Percentiles rank a stretch among this genome's conserved stretches.
Evolutionary conservation across 2,329 filamentous ascomycete species (phyloP).

Genomic region (Calycina marina): DNA sequence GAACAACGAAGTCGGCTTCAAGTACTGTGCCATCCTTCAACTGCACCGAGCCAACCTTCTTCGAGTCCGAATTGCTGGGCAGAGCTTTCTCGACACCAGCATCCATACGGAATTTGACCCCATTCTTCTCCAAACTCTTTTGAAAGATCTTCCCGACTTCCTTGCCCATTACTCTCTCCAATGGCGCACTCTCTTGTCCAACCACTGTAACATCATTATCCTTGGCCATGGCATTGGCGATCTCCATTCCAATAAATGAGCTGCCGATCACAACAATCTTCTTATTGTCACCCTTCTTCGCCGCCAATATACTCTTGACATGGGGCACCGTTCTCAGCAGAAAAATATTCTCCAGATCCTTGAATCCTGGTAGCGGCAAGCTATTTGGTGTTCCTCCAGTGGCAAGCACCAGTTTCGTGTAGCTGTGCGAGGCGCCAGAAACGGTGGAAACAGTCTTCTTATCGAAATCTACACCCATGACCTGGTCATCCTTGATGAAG

Average conservation of each 20-base stretch:
- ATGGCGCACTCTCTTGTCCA: conserved; percentile 73
- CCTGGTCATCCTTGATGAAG: conserved; percentile 42
- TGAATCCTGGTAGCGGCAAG: conserved; percentile 73
- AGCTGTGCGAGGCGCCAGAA: conserved; percentile 54
- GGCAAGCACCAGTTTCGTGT: conserved; percentile 81
- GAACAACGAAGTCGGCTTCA: conserved; percentile 76
- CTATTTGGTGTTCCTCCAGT: conserved; percentile 67
- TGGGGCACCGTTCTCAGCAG: conserved; percentile 66
- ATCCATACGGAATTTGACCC: conserved; percentile 75
- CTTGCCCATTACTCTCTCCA: conserved; percentile 74
- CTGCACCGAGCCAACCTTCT: conserved; percentile 63
- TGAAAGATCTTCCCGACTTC: conserved; percentile 72
- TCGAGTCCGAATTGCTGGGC: conserved; percentile 49
- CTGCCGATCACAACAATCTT: conserved; percentile 87
- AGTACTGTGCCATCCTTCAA: conserved; percentile 78
- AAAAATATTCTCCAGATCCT: conserved; percentile 78
- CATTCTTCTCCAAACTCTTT: conserved; percentile 65
- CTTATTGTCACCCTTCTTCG: conserved; percentile 72
- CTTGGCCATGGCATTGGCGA: conserved; percentile 68
- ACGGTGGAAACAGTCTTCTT: conserved; percentile 61
- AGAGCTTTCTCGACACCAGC: conserved; percentile 74
- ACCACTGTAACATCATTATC: conserved; percentile 77
- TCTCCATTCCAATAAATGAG: conserved; percentile 96
- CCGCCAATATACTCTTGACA: conserved; percentile 59
- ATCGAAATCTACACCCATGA: conserved; percentile 62